These are phyloP conservation scores for Umbelopsis sp. DNA, from an alignment of 371 early-diverging fungal species.

Conservation along the genomic window DNA sequence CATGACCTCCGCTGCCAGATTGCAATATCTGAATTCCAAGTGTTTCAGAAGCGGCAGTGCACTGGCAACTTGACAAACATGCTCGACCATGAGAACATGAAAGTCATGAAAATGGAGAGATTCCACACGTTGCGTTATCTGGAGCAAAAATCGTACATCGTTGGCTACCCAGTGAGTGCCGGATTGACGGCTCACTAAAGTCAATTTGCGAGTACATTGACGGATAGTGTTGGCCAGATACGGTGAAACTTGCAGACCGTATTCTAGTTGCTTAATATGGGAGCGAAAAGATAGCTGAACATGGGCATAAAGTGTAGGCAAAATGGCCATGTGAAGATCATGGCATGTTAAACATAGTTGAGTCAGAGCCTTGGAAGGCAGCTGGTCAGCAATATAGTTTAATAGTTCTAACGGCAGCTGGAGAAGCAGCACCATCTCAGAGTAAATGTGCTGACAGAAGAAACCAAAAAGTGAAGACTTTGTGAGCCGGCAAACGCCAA, in stretches of 20 bases:
- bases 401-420: conserved; percentile 39
- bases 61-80: conserved; percentile 36
- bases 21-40: conserved; percentile 40
- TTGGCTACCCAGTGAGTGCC: conserved; percentile 36
- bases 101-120: conserved; percentile 39
- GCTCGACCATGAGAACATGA: conserved; percentile 37
- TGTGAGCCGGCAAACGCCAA: neutral
- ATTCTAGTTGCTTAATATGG: conserved; percentile 38
- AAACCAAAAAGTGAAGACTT: neutral
- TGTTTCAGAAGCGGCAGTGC: conserved; percentile 22
- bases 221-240: conserved; percentile 28
- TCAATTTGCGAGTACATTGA: conserved; percentile 32
- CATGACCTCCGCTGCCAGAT: conserved; percentile 21
- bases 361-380: conserved; percentile 31
- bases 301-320: conserved; percentile 43
- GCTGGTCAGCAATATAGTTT: conserved; percentile 24
- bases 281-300: conserved; percentile 35
- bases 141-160: conserved; percentile 25
- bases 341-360: conserved; percentile 37
- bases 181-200: conserved; percentile 39
- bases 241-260: conserved; percentile 24
- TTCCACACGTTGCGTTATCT: conserved; percentile 27
- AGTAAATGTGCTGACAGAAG: conserved; percentile 1
- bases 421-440: conserved; percentile 15
- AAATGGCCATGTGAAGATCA: conserved; percentile 29